Base-by-base conservation (phyloP, 768 basidiomycete species). In the Suillus cothurnatus region DNA sequence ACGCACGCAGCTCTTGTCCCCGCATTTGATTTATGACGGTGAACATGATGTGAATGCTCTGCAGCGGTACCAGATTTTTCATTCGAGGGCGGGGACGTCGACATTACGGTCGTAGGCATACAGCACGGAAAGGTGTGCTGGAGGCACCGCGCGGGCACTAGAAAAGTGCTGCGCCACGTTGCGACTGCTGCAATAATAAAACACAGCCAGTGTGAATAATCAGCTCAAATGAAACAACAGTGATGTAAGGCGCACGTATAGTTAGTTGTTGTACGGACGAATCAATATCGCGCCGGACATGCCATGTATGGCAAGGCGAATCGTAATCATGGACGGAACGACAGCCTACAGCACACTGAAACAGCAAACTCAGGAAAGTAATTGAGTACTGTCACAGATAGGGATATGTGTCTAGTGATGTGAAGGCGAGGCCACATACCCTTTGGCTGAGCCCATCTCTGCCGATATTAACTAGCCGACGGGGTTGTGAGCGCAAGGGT, bases 181-280 rank as follows among this genome's bases (percentile, higher is more conserved):
- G 43, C 47, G 23, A 49, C 26, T 17, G 23, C 50, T 50, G 26
- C 23, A 6, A 3, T 19, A 17, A 49, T 23, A 6, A 7, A 49
- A 14, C 23, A 50, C 14, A 47, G 47, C 34, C 91, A 94, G 68
- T 26, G 65, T 45, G 63, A 21, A 58, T 9, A 52, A 17, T 32
- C 62, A 66, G 14, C 32, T 61, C 45, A 34, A 19, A 41, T 50
- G 36, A 41, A 43, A 26, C 38, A 19, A 9, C 17, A 32, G 49
- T 59, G 50, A 41, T 34, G 39, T 34, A 49, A 61, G 39, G 32
- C 89, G 66, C 68, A 94, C 93, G 82, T 88, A 71, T 94, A 92
- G 52, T 80, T 85, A 65, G 52, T 80, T 85, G 65, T 85, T 88
- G 34, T 34, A 11, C 34, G 34, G 34, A 34, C 34, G 9, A 34